Evolutionary conservation across 2,329 filamentous ascomycete species (phyloP).

Genomic region (Botryosphaeria dothidea): DNA sequence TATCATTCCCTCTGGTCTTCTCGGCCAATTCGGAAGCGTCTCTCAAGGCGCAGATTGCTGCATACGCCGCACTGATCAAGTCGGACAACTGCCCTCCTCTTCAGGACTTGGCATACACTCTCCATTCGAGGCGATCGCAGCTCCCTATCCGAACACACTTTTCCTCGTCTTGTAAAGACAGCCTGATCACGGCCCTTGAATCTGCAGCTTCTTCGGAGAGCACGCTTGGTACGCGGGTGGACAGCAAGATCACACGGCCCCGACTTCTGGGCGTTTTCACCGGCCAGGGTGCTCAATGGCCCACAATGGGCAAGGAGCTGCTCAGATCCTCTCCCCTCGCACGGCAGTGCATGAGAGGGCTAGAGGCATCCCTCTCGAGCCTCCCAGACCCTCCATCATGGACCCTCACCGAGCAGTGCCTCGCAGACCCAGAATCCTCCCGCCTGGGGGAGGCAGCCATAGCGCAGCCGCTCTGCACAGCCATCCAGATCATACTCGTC

Average conservation of each 20-base stretch:
- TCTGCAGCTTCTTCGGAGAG: background rate
- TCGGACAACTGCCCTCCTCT: background rate
- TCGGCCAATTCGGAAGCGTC: constrained; percentile 19
- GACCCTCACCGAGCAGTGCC: constrained; percentile 24
- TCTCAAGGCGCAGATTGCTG: background rate
- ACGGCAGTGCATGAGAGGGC: constrained; percentile 23
- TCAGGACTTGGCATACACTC: constrained; percentile 22
- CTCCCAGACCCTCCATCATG: constrained; percentile 21
- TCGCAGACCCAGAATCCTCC: background rate
- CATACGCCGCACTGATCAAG: constrained; percentile 5
- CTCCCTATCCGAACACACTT: background rate
- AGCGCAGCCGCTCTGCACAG: constrained; percentile 37
- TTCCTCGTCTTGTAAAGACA: background rate
- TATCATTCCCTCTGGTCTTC: constrained; percentile 18
- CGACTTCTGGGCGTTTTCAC: constrained; percentile 40
- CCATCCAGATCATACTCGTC: constrained; percentile 37
- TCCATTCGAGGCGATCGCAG: constrained; percentile 22
- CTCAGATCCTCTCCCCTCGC: constrained; percentile 27
- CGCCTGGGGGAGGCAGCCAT: constrained; percentile 25
- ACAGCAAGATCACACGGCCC: background rate
- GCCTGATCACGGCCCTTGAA: background rate
- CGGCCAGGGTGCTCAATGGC: constrained; percentile 47
- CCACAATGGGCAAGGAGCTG: constrained; percentile 42
- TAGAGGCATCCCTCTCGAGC: constrained; percentile 24
- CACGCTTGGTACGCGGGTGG: background rate